phyloP scores from a whole-genome alignment of 345 rosid species.

The Rhodamnia rubescens region DNA sequence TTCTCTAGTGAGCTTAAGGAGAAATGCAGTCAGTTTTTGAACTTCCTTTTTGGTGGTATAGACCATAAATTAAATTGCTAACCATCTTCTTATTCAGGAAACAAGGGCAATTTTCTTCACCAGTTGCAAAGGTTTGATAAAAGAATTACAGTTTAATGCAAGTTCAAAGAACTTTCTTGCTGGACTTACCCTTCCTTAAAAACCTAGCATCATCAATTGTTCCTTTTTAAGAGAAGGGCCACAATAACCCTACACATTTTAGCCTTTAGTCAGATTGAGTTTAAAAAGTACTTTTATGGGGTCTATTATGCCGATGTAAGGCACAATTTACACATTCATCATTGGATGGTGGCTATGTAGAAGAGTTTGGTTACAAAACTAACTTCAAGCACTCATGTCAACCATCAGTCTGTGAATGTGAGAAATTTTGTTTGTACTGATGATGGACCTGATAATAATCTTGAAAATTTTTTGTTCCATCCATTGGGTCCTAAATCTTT shows the following conservation, averaged over 20 bases:
- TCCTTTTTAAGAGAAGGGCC: neutral
- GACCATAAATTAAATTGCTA: neutral
- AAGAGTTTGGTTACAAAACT: neutral
- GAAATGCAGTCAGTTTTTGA: neutral
- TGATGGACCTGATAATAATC: neutral
- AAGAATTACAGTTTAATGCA: neutral
- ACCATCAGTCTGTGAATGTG: neutral
- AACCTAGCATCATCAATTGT: neutral
- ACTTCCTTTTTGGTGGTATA: neutral
- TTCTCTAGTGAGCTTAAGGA: neutral
- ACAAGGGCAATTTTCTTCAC: neutral
- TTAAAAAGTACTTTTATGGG: neutral
- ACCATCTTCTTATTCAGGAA: neutral
- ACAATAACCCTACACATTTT: neutral
- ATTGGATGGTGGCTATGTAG: neutral
- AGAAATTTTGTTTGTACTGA: neutral
- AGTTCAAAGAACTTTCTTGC: neutral
- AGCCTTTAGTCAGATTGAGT: neutral
- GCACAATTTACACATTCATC: neutral
- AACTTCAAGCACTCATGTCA: neutral
- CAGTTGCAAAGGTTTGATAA: neutral
- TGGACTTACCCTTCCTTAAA: neutral
- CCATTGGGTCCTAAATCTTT: neutral
- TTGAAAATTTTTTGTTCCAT: accelerated
- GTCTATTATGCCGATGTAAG: neutral